Evolutionary conservation across 768 basidiomycete genomes (phyloP).

Genomic region (Naganishia vaughanmartiniae): DNA sequence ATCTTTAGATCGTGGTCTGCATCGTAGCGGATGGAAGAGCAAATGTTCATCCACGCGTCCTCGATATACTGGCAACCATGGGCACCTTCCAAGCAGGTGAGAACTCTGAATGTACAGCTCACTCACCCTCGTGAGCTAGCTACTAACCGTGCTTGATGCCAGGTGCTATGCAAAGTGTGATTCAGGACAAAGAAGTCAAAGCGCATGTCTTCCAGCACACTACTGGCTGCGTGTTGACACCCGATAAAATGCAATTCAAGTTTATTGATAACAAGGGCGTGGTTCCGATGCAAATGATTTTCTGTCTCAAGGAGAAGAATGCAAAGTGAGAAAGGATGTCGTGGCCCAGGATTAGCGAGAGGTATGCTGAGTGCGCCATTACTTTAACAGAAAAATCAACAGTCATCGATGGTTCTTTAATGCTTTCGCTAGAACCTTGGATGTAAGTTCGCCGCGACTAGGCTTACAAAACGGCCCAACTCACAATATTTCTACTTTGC

Average conservation of each 20-base stretch:
- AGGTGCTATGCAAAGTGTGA: slow-evolving; percentile 61
- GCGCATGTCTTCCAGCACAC: slow-evolving; percentile 80
- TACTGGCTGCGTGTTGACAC: slow-evolving; percentile 51
- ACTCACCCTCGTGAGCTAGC: neutral
- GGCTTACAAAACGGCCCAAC: slow-evolving; percentile 46
- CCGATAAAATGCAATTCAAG: slow-evolving; percentile 47
- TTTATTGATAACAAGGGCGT: slow-evolving; percentile 66
- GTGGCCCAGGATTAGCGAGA: slow-evolving; percentile 81
- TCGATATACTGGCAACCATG: slow-evolving; percentile 51
- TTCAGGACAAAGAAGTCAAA: slow-evolving; percentile 70
- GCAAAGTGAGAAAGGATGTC: slow-evolving; percentile 57
- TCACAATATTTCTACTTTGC: slow-evolving; percentile 18
- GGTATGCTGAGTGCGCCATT: slow-evolving; percentile 76
- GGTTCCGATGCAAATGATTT: slow-evolving; percentile 86
- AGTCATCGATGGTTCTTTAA: slow-evolving; percentile 90
- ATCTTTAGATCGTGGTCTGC: slow-evolving; percentile 71
- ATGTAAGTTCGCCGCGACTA: slow-evolving; percentile 60
- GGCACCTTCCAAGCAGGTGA: slow-evolving; percentile 52
- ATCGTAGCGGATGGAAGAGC: slow-evolving; percentile 81
- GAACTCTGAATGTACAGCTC: neutral
- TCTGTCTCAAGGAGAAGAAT: slow-evolving; percentile 53
- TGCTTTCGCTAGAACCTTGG: slow-evolving; percentile 52
- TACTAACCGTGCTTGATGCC: no score
- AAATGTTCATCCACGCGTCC: slow-evolving; percentile 69
- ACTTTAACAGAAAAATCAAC: slow-evolving; percentile 77